Evolutionary conservation across 108 stramenopile species (phyloP).

Genomic region (Cyclotella kingstonii): DNA sequence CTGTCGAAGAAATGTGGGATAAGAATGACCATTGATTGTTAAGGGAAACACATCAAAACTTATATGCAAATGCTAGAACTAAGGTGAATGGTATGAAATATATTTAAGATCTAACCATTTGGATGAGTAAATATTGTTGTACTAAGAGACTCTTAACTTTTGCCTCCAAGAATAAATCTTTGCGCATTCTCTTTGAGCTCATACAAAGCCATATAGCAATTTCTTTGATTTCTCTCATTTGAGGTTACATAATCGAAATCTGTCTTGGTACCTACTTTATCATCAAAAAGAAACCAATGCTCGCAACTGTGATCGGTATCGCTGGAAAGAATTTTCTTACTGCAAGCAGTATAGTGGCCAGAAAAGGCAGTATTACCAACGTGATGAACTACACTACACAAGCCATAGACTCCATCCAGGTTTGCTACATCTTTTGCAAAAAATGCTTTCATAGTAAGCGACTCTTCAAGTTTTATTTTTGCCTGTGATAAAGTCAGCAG

Average conservation of each 20-base stretch:
- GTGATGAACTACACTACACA: conserved; percentile 70
- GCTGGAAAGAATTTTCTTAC: conserved; percentile 10
- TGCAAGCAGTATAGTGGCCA: conserved; percentile 76
- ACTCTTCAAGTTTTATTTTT: conserved; percentile 39
- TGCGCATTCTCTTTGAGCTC: conserved; percentile 15
- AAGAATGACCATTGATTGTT: no score
- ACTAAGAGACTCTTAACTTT: no score
- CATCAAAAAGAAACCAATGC: conserved; percentile 50
- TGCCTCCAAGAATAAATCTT: background rate
- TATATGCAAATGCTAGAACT: no score
- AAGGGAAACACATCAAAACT: no score
- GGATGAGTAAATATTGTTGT: no score
- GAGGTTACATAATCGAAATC: conserved; percentile 33
- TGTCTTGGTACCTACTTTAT: conserved; percentile 32
- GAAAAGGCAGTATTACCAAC: conserved; percentile 61
- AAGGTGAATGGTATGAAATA: no score
- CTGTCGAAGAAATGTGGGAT: no score
- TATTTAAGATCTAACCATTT: no score
- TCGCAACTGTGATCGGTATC: conserved; percentile 28
- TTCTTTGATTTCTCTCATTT: conserved; percentile 40
- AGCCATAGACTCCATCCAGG: conserved; percentile 22
- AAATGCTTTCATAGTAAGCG: conserved; percentile 33
- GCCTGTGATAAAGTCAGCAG: conserved; percentile 4
- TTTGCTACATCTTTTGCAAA: conserved; percentile 6
- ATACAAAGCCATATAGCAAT: conserved; percentile 49